Percentiles rank a stretch among this genome's conserved stretches.
Evolutionary conservation across 495 filamentous ascomycete genomes (phyloP).

Genomic region (Penicillium paxilli): DNA sequence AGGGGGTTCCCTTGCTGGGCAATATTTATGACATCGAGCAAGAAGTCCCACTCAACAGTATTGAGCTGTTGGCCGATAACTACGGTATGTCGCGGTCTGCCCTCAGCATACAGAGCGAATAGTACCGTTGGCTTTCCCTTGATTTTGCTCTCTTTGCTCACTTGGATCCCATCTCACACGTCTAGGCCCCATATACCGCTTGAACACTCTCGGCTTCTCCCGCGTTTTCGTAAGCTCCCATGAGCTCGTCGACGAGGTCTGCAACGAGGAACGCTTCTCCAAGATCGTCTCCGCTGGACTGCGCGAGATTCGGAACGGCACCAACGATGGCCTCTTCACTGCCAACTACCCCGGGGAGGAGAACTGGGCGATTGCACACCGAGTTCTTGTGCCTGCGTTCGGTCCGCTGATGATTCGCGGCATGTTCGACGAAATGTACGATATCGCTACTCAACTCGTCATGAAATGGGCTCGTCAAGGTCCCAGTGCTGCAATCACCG

Average conservation of each 20-base stretch:
- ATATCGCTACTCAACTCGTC: conserved; percentile 67
- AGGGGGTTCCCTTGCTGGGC: conserved; percentile 64
- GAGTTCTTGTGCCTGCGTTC: conserved; percentile 67
- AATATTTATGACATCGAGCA: conserved; percentile 63
- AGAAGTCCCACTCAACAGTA: conserved; percentile 50
- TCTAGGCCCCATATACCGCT: conserved; percentile 57
- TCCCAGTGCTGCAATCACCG: conserved; percentile 51
- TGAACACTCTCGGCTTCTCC: conserved; percentile 26
- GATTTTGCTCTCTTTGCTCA: too few relatives aligned
- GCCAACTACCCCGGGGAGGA: conserved; percentile 59
- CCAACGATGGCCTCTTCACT: conserved; percentile 70
- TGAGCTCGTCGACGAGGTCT: conserved; percentile 63
- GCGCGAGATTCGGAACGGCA: conserved; percentile 55
- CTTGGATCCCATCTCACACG: background rate
- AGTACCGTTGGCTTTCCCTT: too few relatives aligned
- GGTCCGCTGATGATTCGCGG: conserved; percentile 65
- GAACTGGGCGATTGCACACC: conserved; percentile 71
- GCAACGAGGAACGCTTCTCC: conserved; percentile 65
- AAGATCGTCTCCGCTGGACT: conserved; percentile 54
- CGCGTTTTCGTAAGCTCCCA: conserved; percentile 46
- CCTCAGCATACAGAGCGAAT: background rate
- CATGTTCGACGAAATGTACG: conserved; percentile 79
- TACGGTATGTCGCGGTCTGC: conserved; percentile 45
- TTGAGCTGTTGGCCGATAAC: conserved; percentile 57
- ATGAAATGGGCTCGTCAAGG: conserved; percentile 76